Evolutionary conservation across 2,329 filamentous ascomycete genomes (phyloP).

Genomic region (Cladophialophora bantiana): DNA sequence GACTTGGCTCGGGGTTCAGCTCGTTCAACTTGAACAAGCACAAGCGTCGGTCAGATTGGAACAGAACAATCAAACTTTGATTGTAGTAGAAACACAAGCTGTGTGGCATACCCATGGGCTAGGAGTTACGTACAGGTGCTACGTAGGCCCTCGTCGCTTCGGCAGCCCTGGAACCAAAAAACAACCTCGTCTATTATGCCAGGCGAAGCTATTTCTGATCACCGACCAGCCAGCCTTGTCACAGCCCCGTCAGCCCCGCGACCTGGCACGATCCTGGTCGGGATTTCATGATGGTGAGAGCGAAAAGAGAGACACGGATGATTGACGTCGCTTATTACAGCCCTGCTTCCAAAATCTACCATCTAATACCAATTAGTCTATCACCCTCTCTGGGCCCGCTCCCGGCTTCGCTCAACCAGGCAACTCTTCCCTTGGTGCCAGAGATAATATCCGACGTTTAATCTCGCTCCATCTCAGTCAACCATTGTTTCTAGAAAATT

Average conservation of each 20-base stretch:
- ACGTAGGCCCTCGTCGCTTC: slow-evolving; percentile 1
- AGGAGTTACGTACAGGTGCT: not conserved
- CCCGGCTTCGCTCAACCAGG: not conserved
- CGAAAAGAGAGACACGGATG: not conserved
- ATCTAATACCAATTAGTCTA: not conserved
- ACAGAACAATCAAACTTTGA: slow-evolving; percentile 5
- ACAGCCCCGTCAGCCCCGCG: slow-evolving; percentile 14
- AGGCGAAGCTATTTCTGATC: slow-evolving; percentile 10
- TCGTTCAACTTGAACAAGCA: not conserved
- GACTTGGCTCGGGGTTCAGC: not conserved
- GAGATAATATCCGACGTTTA: slow-evolving; percentile 1
- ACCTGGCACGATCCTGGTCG: not conserved
- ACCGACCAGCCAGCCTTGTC: slow-evolving; percentile 19
- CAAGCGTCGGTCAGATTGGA: not conserved
- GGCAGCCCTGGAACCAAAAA: not conserved
- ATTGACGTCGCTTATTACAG: slow-evolving; percentile 8
- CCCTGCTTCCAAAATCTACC: not conserved
- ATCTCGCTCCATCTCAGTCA: slow-evolving; percentile 12
- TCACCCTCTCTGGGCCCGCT: too few species aligned
- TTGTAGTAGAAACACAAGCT: not conserved
- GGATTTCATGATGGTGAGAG: not conserved
- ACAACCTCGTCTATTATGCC: not conserved
- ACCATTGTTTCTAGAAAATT: slow-evolving; percentile 26
- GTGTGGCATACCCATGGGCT: not conserved
- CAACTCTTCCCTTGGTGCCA: not conserved